phyloP scores from a whole-genome alignment of 2,329 filamentous ascomycete genomes.

The Fusarium guadeloupense region DNA sequence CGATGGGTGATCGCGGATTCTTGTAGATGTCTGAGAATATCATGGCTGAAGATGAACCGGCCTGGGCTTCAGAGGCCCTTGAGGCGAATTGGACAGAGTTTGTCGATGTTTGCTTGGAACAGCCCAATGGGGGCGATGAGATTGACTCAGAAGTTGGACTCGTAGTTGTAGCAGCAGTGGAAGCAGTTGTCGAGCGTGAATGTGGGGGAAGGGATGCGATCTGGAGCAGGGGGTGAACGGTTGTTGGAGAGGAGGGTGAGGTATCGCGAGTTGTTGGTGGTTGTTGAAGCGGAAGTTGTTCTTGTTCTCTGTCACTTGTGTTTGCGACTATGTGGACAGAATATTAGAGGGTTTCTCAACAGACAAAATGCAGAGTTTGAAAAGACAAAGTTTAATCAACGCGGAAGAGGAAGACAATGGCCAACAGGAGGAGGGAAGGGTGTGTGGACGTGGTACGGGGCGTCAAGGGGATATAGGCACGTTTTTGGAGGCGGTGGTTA shows the following conservation, averaged over 20 bases:
- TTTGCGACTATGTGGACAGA: conserved; percentile 15
- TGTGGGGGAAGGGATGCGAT: conserved; percentile 34
- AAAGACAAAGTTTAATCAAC: conserved; percentile 3
- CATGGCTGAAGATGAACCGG: conserved; percentile 50
- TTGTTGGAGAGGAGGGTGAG: conserved; percentile 32
- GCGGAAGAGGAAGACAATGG: conserved; percentile 2
- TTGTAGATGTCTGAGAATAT: conserved; percentile 69
- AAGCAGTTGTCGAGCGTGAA: conserved; percentile 34
- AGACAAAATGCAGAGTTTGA: conserved; percentile 7
- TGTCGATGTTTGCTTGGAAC: conserved; percentile 11
- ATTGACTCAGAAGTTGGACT: conserved; percentile 22
- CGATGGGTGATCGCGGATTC: conserved; percentile 62
- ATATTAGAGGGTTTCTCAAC: conserved; percentile 5
- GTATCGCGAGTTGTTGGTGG: conserved; percentile 27
- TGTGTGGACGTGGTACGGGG: conserved; percentile 22
- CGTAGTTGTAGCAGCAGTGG: conserved; percentile 29
- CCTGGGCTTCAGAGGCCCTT: conserved; percentile 33
- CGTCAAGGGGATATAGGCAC: conserved; percentile 8
- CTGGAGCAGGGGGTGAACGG: conserved; percentile 37
- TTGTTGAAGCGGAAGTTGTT: conserved; percentile 1
- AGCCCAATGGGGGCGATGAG: conserved; percentile 13
- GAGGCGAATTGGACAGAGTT: conserved; percentile 20
- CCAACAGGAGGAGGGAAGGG: conserved; percentile 15
- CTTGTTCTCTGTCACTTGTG: conserved; percentile 13
- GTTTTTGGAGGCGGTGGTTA: conserved; percentile 33